These are phyloP conservation scores for Gypsophila paniculata DNA, from an alignment of 179 eudicot genomes.

Conservation along the genomic window DNA sequence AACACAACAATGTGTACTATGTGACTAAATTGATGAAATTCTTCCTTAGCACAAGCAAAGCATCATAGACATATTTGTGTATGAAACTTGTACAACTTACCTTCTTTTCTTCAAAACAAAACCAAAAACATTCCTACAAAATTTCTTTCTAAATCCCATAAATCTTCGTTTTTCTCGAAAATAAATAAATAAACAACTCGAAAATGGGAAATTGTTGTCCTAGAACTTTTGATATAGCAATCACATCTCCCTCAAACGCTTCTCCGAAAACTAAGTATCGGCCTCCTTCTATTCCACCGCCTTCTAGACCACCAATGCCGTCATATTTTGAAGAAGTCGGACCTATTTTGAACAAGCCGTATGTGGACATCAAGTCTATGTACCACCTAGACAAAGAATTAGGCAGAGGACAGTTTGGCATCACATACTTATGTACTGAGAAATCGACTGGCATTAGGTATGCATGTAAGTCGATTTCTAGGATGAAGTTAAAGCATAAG, in stretches of 20 bases:
- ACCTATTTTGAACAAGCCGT: constrained; percentile 46
- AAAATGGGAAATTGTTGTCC: constrained; percentile 33
- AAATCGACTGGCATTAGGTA: constrained; percentile 41
- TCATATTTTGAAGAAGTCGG: constrained; percentile 20
- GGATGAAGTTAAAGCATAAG: constrained; percentile 36
- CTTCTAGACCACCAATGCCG: constrained; percentile 5
- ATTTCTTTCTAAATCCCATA: neutral
- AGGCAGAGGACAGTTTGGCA: constrained; percentile 72
- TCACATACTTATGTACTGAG: constrained; percentile 61
- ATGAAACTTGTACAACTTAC: constrained; percentile 7
- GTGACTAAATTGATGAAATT: no score
- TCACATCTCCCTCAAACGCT: constrained; percentile 27
- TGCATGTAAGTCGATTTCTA: constrained; percentile 64
- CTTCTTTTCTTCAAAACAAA: neutral
- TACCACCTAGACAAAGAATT: constrained; percentile 52
- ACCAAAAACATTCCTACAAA: constrained; percentile 1
- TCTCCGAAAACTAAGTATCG: constrained; percentile 7
- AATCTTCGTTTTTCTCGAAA: neutral
- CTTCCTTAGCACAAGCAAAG: constrained; percentile 25
- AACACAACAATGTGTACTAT: no score
- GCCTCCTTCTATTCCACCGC: constrained; percentile 24
- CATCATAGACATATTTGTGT: constrained; percentile 14
- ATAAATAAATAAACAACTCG: no score
- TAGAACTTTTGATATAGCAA: constrained; percentile 29
- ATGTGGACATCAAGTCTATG: constrained; percentile 36